Conservation (phyloP, 1,284 basidiomycete genomes). For the Melampsora medusae region DNA sequence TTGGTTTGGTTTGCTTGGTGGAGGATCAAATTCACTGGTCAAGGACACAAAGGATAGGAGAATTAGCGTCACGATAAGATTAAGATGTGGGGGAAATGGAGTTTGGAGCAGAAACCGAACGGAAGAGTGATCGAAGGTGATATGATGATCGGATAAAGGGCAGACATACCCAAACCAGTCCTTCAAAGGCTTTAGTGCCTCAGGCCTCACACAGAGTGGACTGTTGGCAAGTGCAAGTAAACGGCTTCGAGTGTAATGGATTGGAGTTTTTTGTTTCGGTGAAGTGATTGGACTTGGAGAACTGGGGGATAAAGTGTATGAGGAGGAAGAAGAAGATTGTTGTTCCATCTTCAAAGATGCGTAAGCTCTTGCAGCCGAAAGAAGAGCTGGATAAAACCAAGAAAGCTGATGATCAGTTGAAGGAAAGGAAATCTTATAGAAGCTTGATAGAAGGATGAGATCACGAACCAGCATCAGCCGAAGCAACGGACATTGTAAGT, state of each 20-base stretch:
- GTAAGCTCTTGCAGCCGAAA: slow-evolving; percentile 43
- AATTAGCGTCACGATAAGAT: background rate
- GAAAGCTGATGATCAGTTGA: no score
- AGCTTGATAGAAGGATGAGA: background rate
- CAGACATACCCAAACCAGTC: slow-evolving; percentile 43
- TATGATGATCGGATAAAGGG: slow-evolving; percentile 12
- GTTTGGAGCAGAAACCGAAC: no score
- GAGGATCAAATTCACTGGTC: slow-evolving; percentile 34
- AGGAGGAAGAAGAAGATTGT: slow-evolving; percentile 8
- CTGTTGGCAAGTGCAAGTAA: slow-evolving; percentile 28
- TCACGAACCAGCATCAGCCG: slow-evolving; percentile 41
- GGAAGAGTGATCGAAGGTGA: background rate
- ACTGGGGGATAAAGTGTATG: background rate
- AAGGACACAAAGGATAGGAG: background rate
- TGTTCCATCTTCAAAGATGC: slow-evolving; percentile 41
- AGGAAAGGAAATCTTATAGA: background rate
- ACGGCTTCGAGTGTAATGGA: slow-evolving; percentile 31
- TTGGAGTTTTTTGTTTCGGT: background rate
- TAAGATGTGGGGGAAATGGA: no score
- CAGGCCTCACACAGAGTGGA: slow-evolving; percentile 43
- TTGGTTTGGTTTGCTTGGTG: background rate
- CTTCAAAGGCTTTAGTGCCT: slow-evolving; percentile 28
- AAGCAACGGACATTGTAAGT: slow-evolving; percentile 35
- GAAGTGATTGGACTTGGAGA: slow-evolving; percentile 4
- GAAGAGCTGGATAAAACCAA: slow-evolving; percentile 6